These are phyloP conservation scores for Aspergillus aculeatus DNA, from an alignment of 2,329 filamentous ascomycete genomes.

Conservation along the genomic window DNA sequence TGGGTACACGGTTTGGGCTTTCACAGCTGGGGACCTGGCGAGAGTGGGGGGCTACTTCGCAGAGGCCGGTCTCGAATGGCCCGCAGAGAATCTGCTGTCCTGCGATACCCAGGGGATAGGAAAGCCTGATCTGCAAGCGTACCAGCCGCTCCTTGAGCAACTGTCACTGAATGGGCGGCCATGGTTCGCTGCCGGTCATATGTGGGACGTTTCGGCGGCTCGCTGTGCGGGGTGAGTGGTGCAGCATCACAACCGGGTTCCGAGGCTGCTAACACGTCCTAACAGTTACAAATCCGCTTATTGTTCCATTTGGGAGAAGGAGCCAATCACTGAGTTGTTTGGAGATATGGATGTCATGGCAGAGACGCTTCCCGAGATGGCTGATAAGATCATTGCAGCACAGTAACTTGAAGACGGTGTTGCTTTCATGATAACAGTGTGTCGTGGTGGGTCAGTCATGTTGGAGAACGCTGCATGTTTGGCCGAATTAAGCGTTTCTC, in stretches of 20 bases:
- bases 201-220: constrained; percentile 33
- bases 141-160: constrained; percentile 23
- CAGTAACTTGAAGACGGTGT: background rate
- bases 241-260: background rate
- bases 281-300: constrained; percentile 28
- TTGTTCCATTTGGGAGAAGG: constrained; percentile 24
- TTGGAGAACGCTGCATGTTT: background rate
- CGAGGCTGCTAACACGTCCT: background rate
- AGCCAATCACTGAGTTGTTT: constrained; percentile 25
- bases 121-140: constrained; percentile 28
- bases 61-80: constrained; percentile 23
- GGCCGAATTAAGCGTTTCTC: background rate
- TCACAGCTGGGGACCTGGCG: constrained; percentile 28
- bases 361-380: constrained; percentile 26
- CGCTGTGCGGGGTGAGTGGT: constrained; percentile 24
- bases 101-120: constrained; percentile 28
- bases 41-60: constrained; percentile 28
- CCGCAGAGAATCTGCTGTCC: constrained; percentile 25
- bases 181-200: constrained; percentile 34
- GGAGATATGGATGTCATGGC: constrained; percentile 32
- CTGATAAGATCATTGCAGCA: constrained; percentile 28
- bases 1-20: constrained; percentile 30
- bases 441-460: no score
- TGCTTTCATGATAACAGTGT: background rate
- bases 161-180: constrained; percentile 20